Percentiles rank a stretch among this genome's conserved stretches.
phyloP scores from a whole-genome alignment of 257 asterid species.

The Plectranthus barbatus region DNA sequence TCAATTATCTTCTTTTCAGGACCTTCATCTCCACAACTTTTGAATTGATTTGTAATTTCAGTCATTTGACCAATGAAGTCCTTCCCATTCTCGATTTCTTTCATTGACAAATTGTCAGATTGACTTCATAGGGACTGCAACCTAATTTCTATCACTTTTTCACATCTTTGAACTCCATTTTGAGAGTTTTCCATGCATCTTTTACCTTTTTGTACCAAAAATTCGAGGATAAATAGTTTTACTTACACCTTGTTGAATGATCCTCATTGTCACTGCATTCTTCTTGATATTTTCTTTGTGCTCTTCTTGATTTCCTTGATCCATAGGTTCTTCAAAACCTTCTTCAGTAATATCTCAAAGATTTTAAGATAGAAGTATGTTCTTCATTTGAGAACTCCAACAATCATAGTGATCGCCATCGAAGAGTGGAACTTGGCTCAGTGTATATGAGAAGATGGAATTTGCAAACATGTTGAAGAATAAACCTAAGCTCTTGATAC shows the following conservation, averaged over 20 bases:
- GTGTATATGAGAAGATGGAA: neutral
- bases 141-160: no score
- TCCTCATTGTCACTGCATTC: neutral
- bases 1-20: no score
- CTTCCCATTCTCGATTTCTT: no score
- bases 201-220: neutral
- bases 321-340: no score
- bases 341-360: neutral
- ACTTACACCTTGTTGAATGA: neutral
- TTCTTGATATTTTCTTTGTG: neutral
- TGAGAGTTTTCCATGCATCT: neutral
- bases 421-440: neutral
- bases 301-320: no score
- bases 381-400: neutral
- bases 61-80: no score
- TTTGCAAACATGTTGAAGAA: no score
- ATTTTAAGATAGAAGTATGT: neutral
- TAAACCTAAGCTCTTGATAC: no score
- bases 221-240: neutral
- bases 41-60: no score
- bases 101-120: neutral
- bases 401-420: neutral
- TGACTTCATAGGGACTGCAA: neutral
- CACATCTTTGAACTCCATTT: no score
- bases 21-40: no score